Conservation (phyloP, 257 asterid genomes). For the Nicotiana tomentosiformis region DNA sequence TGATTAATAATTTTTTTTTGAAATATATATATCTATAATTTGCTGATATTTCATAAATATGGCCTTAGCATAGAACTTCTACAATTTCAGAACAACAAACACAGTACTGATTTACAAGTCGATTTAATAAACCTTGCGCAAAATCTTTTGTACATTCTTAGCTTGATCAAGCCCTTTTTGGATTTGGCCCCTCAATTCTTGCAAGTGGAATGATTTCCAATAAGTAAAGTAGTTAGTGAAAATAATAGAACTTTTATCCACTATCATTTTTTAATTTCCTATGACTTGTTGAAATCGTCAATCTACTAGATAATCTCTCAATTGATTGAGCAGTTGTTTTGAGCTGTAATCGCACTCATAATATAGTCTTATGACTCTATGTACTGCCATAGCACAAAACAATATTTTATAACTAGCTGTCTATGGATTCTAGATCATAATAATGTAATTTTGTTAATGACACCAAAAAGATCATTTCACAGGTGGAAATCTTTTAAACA, state of each 20-base stretch:
- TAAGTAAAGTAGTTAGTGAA: not conserved
- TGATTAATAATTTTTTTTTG: too few relatives aligned
- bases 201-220: not conserved
- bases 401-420: not conserved
- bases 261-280: not conserved
- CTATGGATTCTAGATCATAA: not conserved
- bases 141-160: too few relatives aligned
- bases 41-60: too few relatives aligned
- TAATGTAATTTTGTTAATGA: not conserved
- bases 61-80: too few relatives aligned
- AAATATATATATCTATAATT: too few relatives aligned
- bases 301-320: not conserved
- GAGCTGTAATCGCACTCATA: constrained; percentile 7
- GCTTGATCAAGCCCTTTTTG: too few relatives aligned
- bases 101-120: too few relatives aligned
- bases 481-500: not conserved
- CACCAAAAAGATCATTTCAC: not conserved
- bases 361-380: not conserved
- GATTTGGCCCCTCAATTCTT: not conserved
- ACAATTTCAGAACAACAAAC: too few relatives aligned
- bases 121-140: too few relatives aligned
- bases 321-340: not conserved
- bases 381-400: not conserved
- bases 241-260: not conserved
- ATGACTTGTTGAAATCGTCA: not conserved